phyloP scores from a whole-genome alignment of 441 rosid genomes.

The Hura crepitans region DNA sequence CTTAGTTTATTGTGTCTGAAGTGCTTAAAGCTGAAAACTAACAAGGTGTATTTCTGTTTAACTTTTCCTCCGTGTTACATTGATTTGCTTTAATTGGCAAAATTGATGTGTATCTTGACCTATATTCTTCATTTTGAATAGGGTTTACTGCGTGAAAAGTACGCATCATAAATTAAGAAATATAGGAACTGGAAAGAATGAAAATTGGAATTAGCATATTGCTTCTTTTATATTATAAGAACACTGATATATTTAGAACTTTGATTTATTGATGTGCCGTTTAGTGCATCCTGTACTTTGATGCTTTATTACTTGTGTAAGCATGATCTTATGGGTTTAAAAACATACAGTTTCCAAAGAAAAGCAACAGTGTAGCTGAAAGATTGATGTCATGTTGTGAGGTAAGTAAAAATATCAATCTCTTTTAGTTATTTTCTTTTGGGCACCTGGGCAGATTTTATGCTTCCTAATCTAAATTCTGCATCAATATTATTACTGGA shows the following conservation, averaged over 20 bases:
- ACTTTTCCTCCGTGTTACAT: neutral
- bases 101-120: no score
- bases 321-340: conserved; percentile 26
- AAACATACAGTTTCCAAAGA: conserved; percentile 46
- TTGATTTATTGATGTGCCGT: neutral
- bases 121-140: neutral
- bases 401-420: conserved; percentile 42
- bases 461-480: conserved; percentile 6
- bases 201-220: neutral
- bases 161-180: neutral
- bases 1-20: conserved; percentile 79
- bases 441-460: neutral
- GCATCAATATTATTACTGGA: neutral
- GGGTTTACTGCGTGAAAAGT: neutral
- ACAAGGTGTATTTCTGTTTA: conserved; percentile 43
- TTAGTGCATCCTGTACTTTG: neutral
- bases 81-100: no score
- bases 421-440: neutral
- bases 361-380: conserved; percentile 60
- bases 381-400: conserved; percentile 74
- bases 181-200: no score
- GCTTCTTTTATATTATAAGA: neutral
- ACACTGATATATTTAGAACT: neutral
- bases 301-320: conserved; percentile 3
- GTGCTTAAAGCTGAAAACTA: conserved; percentile 71